Percentiles rank a stretch among this genome's conserved stretches.
phyloP scores from a whole-genome alignment of 2,329 filamentous ascomycete species.

The Cladosporium sp. region DNA sequence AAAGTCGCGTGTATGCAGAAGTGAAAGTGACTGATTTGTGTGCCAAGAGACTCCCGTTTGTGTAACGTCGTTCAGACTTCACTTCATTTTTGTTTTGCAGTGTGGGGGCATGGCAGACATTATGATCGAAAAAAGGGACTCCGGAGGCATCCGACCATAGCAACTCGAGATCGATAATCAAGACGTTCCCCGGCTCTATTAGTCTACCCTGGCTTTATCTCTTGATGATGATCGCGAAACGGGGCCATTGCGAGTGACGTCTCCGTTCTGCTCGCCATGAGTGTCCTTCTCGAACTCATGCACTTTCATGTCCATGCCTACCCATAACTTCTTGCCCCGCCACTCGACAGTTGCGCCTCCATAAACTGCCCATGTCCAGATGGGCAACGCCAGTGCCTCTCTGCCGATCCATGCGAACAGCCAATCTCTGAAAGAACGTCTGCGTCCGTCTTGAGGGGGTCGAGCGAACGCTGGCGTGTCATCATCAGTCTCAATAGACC shows the following conservation, averaged over 20 bases:
- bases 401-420: constrained; percentile 77
- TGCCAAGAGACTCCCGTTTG: background rate
- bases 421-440: constrained; percentile 65
- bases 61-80: too few species aligned
- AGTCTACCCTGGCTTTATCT: constrained; percentile 4
- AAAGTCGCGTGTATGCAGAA: too few species aligned
- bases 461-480: constrained; percentile 71
- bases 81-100: too few species aligned
- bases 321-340: constrained; percentile 77
- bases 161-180: too few species aligned
- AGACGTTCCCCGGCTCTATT: background rate
- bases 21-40: background rate
- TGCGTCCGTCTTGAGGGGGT: constrained; percentile 43
- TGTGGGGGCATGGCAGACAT: too few species aligned
- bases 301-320: constrained; percentile 80
- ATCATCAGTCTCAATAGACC: constrained; percentile 65
- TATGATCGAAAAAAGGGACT: too few species aligned
- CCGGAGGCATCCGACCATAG: too few species aligned
- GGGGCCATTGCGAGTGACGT: background rate
- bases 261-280: background rate
- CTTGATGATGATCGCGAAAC: constrained; percentile 4
- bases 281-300: constrained; percentile 37
- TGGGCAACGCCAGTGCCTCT: constrained; percentile 75
- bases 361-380: constrained; percentile 86
- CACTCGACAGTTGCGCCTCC: constrained; percentile 85